Evolutionary conservation across 2,329 filamentous ascomycete genomes (phyloP).

Genomic region (Exutisphaerella laricina): DNA sequence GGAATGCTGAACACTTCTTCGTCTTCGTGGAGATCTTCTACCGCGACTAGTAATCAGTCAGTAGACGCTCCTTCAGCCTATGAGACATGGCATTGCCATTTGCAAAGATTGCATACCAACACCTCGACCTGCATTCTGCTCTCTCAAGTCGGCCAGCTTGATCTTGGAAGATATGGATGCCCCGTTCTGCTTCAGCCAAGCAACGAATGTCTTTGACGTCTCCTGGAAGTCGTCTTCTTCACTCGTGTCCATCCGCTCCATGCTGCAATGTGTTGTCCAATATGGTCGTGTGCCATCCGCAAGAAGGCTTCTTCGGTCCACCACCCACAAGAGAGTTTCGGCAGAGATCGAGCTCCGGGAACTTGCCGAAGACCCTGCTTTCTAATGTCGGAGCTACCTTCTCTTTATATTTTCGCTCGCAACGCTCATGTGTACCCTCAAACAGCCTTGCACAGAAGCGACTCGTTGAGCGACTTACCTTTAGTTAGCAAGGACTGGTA

Average conservation of each 20-base stretch:
- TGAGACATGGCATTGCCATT: not conserved
- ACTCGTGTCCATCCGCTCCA: slow-evolving; percentile 9
- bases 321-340: no score
- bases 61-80: not conserved
- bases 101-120: slow-evolving; percentile 49
- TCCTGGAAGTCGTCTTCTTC: slow-evolving; percentile 30
- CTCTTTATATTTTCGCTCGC: no score
- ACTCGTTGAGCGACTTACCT: no score
- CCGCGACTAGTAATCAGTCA: slow-evolving; percentile 55
- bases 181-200: slow-evolving; percentile 52
- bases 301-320: no score
- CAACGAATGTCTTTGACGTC: slow-evolving; percentile 49
- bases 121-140: slow-evolving; percentile 54
- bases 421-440: no score
- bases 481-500: no score
- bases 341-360: no score
- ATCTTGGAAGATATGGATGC: slow-evolving; percentile 55
- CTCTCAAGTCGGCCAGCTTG: slow-evolving; percentile 52
- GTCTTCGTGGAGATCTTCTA: slow-evolving; percentile 62
- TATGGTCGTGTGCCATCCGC: not conserved
- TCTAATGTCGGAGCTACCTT: no score
- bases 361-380: no score
- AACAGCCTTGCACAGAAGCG: no score
- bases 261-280: not conserved
- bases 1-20: slow-evolving; percentile 78